phyloP scores from a whole-genome alignment of 176 grass and related monocot species.

The Metroxylon sagu region DNA sequence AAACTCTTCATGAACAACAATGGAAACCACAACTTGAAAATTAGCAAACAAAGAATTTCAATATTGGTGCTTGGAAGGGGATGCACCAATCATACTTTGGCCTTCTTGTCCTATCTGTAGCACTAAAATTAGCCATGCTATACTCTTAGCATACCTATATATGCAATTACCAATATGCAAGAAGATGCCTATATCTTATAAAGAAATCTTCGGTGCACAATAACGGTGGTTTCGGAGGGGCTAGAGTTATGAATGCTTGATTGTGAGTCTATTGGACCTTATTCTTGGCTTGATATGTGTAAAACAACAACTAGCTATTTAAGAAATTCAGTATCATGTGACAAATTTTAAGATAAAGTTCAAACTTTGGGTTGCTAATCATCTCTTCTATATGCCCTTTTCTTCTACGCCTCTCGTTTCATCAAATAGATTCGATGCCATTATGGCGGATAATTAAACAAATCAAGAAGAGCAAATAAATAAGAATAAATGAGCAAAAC shows the following conservation, averaged over 20 bases:
- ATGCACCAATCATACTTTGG: conserved; percentile 77
- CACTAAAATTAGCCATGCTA: conserved; percentile 99
- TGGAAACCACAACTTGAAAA: neutral
- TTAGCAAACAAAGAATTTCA: neutral
- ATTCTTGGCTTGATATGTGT: conserved; percentile 57
- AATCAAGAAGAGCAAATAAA: neutral
- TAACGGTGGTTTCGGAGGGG: too few species aligned
- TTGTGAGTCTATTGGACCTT: conserved; percentile 52
- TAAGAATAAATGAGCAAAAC: too few species aligned
- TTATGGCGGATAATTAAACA: too few species aligned
- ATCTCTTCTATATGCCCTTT: too few species aligned
- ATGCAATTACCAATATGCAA: conserved; percentile 14
- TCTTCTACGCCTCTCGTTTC: too few species aligned
- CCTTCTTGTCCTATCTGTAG: conserved; percentile 78
- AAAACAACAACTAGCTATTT: neutral
- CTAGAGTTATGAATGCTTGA: conserved; percentile 57
- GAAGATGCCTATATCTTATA: neutral
- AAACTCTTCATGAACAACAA: too few species aligned
- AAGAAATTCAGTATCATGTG: too few species aligned
- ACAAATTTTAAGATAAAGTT: too few species aligned
- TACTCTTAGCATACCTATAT: conserved; percentile 92
- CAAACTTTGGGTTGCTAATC: too few species aligned
- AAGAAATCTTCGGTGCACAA: too few species aligned
- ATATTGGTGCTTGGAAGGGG: neutral
- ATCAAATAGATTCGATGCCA: too few species aligned